Evolutionary conservation across 768 basidiomycete species (phyloP).

Genomic region (Calocybe indica): DNA sequence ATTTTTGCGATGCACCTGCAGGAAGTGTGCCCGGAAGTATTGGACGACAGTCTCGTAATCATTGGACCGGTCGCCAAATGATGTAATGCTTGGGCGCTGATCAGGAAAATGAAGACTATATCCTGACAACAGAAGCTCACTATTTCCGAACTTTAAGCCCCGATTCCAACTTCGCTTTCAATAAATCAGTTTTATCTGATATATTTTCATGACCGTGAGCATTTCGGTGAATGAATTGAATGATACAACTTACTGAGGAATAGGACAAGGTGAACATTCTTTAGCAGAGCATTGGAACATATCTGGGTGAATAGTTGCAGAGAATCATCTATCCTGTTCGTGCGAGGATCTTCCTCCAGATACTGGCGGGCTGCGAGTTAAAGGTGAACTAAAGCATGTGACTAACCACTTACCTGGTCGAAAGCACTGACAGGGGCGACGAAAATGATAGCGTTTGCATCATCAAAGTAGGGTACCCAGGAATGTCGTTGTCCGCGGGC

Average conservation of each 20-base stretch:
- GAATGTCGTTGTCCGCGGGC: slow-evolving; percentile 68
- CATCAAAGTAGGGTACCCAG: slow-evolving; percentile 76
- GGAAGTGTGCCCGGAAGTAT: slow-evolving; percentile 85
- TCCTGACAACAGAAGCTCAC: slow-evolving; percentile 34
- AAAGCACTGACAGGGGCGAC: slow-evolving; percentile 76
- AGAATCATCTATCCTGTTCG: slow-evolving; percentile 84
- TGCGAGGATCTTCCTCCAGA: slow-evolving; percentile 80
- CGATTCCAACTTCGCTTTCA: slow-evolving; percentile 63
- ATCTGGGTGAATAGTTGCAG: slow-evolving; percentile 85
- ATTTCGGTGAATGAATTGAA: not conserved
- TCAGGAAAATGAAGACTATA: not conserved
- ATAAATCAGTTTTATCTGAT: slow-evolving; percentile 72
- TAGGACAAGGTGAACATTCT: slow-evolving; percentile 56
- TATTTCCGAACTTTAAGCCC: slow-evolving; percentile 76
- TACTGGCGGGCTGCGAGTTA: slow-evolving; percentile 40
- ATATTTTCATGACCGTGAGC: not conserved
- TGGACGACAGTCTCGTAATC: slow-evolving; percentile 77
- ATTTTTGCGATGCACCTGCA: slow-evolving; percentile 74
- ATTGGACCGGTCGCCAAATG: slow-evolving; percentile 75
- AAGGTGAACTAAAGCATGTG: slow-evolving; percentile 4
- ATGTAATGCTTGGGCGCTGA: slow-evolving; percentile 54
- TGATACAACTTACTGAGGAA: slow-evolving; percentile 47
- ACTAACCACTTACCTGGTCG: slow-evolving; percentile 47
- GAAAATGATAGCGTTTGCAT: slow-evolving; percentile 77
- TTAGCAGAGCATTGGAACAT: slow-evolving; percentile 74